Percentiles rank a stretch among this genome's conserved stretches.
These are phyloP conservation scores for Cicer yamashitae DNA, from an alignment of 306 rosid genomes.

Conservation along the genomic window DNA sequence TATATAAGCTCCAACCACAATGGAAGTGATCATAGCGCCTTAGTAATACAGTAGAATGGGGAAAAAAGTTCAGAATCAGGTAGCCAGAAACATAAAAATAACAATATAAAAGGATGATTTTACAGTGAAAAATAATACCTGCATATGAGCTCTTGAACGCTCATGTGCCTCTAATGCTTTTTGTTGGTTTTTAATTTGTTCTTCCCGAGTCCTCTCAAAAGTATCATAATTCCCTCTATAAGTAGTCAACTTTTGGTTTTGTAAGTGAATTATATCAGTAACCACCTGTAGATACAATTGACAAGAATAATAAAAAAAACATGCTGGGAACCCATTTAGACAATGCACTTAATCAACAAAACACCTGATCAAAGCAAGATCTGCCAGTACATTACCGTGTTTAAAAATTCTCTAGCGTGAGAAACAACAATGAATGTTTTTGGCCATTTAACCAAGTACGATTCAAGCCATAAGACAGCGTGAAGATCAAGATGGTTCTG, in stretches of 20 bases:
- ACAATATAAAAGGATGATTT: background rate
- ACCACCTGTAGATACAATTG: constrained; percentile 70
- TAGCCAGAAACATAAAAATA: constrained; percentile 16
- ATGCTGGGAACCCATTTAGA: constrained; percentile 11
- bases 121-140: constrained; percentile 55
- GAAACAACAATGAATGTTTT: constrained; percentile 95
- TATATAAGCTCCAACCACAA: constrained; percentile 26
- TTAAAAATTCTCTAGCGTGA: constrained; percentile 97
- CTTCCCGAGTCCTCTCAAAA: constrained; percentile 91
- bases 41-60: background rate
- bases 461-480: constrained; percentile 96
- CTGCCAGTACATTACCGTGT: constrained; percentile 67
- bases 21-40: constrained; percentile 2
- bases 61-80: constrained; percentile 3
- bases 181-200: constrained; percentile 84
- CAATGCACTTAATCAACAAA: constrained; percentile 25
- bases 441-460: constrained; percentile 94
- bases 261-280: constrained; percentile 90
- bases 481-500: constrained; percentile 99
- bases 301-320: constrained; percentile 38
- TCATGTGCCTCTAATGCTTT: constrained; percentile 94
- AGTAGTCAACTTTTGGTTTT: constrained; percentile 72
- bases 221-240: constrained; percentile 90
- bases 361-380: constrained; percentile 24
- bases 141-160: constrained; percentile 93